Conservation (phyloP, 495 filamentous ascomycete species). For the Penicillium paxilli region DNA sequence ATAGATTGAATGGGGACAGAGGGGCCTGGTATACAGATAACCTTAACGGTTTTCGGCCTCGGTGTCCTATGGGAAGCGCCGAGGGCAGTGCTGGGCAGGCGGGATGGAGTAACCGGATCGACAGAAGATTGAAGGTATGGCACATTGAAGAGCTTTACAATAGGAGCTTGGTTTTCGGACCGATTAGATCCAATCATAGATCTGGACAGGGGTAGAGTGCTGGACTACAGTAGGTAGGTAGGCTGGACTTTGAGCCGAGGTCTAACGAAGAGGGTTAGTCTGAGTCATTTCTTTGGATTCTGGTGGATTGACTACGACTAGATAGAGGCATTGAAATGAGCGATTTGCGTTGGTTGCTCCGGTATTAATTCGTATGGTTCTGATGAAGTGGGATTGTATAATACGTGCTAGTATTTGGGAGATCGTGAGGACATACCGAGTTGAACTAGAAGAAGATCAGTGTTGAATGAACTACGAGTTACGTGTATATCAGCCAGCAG, state of each 20-base stretch:
- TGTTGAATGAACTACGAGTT: too few species aligned
- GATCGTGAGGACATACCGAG: too few species aligned
- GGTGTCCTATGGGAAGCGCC: slow-evolving; percentile 13
- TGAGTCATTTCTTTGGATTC: slow-evolving; percentile 18
- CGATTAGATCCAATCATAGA: background rate
- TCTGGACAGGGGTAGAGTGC: background rate
- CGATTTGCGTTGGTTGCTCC: slow-evolving; percentile 1
- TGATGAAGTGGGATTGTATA: background rate
- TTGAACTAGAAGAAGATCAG: too few species aligned
- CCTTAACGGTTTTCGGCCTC: slow-evolving; percentile 8
- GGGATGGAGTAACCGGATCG: background rate
- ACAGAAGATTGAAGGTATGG: background rate
- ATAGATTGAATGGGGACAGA: background rate
- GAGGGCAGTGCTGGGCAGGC: background rate
- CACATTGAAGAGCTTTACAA: background rate
- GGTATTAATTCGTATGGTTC: slow-evolving; percentile 12
- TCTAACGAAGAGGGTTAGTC: slow-evolving; percentile 23
- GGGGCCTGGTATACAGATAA: slow-evolving; percentile 2
- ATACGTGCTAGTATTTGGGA: too few species aligned
- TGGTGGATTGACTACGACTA: slow-evolving; percentile 6
- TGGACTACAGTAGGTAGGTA: too few species aligned
- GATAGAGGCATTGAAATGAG: background rate
- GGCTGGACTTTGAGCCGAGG: slow-evolving; percentile 22
- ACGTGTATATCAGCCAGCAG: too few species aligned
- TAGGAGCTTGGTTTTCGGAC: too few species aligned